Evolutionary conservation across 2,329 filamentous ascomycete species (phyloP).

Genomic region (Plenodomus lindquistii): DNA sequence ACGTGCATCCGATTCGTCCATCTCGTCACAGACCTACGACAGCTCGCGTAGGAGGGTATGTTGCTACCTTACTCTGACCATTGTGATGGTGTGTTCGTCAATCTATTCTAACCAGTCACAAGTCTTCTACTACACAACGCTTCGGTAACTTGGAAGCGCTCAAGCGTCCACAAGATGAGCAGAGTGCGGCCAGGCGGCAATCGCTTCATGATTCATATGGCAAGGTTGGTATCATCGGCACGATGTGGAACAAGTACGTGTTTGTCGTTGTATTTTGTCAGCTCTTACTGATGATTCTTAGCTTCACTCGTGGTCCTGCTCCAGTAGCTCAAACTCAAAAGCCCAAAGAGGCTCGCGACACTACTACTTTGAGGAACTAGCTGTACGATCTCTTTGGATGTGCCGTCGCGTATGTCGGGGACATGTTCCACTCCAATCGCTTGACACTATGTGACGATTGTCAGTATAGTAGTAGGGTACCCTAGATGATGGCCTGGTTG

Average conservation of each 20-base stretch:
- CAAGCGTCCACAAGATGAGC: slow-evolving; percentile 38
- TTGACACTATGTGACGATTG: background rate
- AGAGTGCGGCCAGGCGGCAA: slow-evolving; percentile 30
- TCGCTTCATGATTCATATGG: slow-evolving; percentile 41
- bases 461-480: too few species aligned
- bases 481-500: too few species aligned
- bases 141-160: slow-evolving; percentile 38
- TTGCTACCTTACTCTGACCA: background rate
- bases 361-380: background rate
- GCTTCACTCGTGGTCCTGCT: slow-evolving; percentile 39
- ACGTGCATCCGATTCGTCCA: slow-evolving; percentile 37
- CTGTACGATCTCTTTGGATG: too few species aligned
- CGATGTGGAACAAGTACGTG: slow-evolving; percentile 42
- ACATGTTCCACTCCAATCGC: too few species aligned
- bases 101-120: slow-evolving; percentile 5
- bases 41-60: slow-evolving; percentile 37
- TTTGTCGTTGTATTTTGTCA: too few species aligned
- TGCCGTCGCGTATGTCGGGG: too few species aligned
- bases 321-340: background rate
- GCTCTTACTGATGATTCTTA: slow-evolving; percentile 15
- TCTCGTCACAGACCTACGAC: slow-evolving; percentile 24
- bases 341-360: background rate
- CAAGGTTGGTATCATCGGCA: slow-evolving; percentile 37
- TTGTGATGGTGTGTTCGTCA: background rate
- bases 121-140: slow-evolving; percentile 37